These are phyloP conservation scores for Kurtzmaniella cleridarum DNA, from an alignment of 805 yeast genomes.

Conservation along the genomic window DNA sequence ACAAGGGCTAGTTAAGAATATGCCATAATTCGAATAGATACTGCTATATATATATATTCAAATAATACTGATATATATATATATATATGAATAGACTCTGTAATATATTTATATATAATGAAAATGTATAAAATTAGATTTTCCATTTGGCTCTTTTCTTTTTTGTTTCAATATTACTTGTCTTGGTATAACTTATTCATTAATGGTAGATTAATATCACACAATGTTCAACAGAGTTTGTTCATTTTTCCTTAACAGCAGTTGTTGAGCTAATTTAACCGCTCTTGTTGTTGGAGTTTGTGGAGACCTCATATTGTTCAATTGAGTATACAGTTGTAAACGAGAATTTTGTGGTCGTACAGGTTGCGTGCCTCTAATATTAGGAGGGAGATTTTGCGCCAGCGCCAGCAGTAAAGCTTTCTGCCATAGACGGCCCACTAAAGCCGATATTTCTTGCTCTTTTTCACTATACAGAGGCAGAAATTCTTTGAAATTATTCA, in stretches of 20 bases:
- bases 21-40: too few species aligned
- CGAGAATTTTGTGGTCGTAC: constrained; percentile 18
- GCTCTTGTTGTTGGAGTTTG: constrained; percentile 32
- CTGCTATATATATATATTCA: too few species aligned
- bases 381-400: constrained; percentile 10
- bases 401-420: constrained; percentile 22
- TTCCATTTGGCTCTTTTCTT: too few species aligned
- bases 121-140: too few species aligned
- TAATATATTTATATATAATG: too few species aligned
- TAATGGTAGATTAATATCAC: too few species aligned
- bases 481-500: constrained; percentile 26
- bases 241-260: constrained; percentile 3
- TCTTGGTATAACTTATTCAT: too few species aligned
- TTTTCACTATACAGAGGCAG: constrained; percentile 26
- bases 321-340: constrained; percentile 15
- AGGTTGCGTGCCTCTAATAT: constrained; percentile 1
- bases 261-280: constrained; percentile 23
- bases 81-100: too few species aligned
- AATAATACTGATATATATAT: too few species aligned
- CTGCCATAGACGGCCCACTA: constrained; percentile 34
- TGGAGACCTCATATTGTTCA: constrained; percentile 13
- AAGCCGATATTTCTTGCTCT: constrained; percentile 21
- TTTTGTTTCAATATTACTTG: too few species aligned
- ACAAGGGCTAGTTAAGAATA: too few species aligned
- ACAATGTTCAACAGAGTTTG: constrained; percentile 6